Base-by-base conservation (phyloP, 2,329 filamentous ascomycete species). In the Truncatella angustata region DNA sequence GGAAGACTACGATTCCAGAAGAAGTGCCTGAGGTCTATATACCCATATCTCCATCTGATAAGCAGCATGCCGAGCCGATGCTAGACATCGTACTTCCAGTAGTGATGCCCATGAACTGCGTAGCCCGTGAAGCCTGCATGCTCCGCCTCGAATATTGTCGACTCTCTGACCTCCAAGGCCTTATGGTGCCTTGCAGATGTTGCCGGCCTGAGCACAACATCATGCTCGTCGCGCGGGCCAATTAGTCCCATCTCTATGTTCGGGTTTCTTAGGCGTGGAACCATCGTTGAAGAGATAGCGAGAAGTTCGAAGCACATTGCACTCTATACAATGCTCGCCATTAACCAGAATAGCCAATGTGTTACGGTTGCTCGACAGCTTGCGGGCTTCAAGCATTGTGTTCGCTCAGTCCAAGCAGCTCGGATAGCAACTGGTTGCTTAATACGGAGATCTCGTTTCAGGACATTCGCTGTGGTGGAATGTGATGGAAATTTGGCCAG, bases 131-230 rank as follows among this genome's bases (percentile, higher is more conserved):
- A 11, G 30, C 51, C 14, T 52, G 54, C 1, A 18, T 42, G 18
- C 16, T 24, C 9, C 30, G 45, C 14, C 30, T 45, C 12, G 2
- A 34, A 20, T 43, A 52, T 10, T 23, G 48, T 5, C 28, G 16
- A 5, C 43, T 42, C 16, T 45, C 30, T 6, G 52, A 52, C 40
- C 12, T 24, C 16, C 7, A 32, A 7, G 50, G 53, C 11, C 42
- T 54, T 24, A 28, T 24, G 12, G 39, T 60, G 10, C 50, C 56
- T 5, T 47, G 45, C 24, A 48, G 54, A 1, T n/a, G 36, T 21
- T 58, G 58, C 37, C 51, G 53, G 16, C 54, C 58, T 7, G 58
- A 58, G 4, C 52, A 57, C 11, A 56, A 58, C 44, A 48, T 51
- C 23, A 26, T 60, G 45, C 55, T 56, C 51, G 37, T 55, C 36